A percentile compares a stretch with the other conserved stretches of the same genome.
phyloP scores from a whole-genome alignment of 1,139 yeast genomes.

The Geotrichum siamense region DNA sequence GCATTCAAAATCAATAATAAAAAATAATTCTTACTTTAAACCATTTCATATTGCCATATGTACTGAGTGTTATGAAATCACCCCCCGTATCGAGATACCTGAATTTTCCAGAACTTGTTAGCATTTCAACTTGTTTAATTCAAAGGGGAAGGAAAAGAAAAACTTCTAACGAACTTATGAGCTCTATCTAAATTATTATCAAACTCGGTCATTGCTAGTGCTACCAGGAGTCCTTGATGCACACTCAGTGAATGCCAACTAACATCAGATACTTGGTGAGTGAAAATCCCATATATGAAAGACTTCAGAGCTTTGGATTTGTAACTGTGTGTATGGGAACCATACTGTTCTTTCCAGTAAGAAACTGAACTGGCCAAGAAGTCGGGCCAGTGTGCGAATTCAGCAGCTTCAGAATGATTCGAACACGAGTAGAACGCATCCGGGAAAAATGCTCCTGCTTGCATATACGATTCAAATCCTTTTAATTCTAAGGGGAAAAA shows the following conservation, averaged over 20 bases:
- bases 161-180: conserved; percentile 36
- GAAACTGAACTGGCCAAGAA: conserved; percentile 42
- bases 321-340: no score
- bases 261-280: conserved; percentile 54
- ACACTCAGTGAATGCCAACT: conserved; percentile 56
- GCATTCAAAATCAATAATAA: no score
- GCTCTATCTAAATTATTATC: conserved; percentile 42
- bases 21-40: conserved; percentile 2
- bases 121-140: no score
- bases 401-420: conserved; percentile 45
- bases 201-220: conserved; percentile 45
- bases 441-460: conserved; percentile 56
- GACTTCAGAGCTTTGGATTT: conserved; percentile 37
- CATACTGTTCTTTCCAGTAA: conserved; percentile 36
- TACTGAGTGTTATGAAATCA: conserved; percentile 43
- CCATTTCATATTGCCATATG: conserved; percentile 27
- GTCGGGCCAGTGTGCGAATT: conserved; percentile 60
- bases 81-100: conserved; percentile 50
- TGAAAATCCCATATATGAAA: conserved; percentile 47
- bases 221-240: conserved; percentile 45
- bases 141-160: no score
- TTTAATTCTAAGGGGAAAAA: conserved; percentile 31
- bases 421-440: conserved; percentile 55
- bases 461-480: conserved; percentile 23
- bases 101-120: no score